These are phyloP conservation scores for Linum tenue DNA, from an alignment of 345 rosid species.

Conservation along the genomic window DNA sequence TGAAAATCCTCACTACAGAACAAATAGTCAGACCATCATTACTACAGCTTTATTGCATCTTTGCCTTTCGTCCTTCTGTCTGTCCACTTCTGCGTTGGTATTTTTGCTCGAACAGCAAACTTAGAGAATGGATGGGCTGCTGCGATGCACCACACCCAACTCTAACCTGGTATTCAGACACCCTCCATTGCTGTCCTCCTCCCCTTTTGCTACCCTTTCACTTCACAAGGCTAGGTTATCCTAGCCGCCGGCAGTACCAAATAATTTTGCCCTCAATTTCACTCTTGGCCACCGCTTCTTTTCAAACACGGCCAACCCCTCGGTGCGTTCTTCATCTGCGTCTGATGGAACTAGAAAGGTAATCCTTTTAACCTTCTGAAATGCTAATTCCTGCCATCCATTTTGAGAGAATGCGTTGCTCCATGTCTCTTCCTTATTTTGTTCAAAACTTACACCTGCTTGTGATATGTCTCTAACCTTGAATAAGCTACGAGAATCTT, in stretches of 20 bases:
- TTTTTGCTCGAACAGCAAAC: too few species aligned
- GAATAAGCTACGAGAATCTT: conserved; percentile 22
- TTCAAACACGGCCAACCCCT: conserved; percentile 19
- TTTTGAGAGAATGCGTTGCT: too few species aligned
- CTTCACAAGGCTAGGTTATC: not conserved
- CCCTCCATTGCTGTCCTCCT: conserved; percentile 13
- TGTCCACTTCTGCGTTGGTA: too few species aligned
- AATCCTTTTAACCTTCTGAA: not conserved
- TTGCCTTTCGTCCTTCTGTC: too few species aligned
- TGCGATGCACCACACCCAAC: conserved; percentile 26
- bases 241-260: not conserved
- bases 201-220: not conserved
- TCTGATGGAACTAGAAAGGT: conserved; percentile 93
- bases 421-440: too few species aligned
- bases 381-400: too few species aligned
- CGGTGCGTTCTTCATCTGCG: conserved; percentile 29
- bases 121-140: conserved; percentile 32
- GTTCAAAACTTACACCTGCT: too few species aligned
- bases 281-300: conserved; percentile 17
- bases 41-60: too few species aligned
- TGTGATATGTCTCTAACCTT: too few species aligned
- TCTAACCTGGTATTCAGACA: conserved; percentile 8
- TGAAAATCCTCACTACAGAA: too few species aligned
- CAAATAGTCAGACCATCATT: too few species aligned
- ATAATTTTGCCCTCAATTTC: conserved; percentile 14